Base-by-base conservation (phyloP, 1,284 basidiomycete species). In the Tremellales sp. region DNA sequence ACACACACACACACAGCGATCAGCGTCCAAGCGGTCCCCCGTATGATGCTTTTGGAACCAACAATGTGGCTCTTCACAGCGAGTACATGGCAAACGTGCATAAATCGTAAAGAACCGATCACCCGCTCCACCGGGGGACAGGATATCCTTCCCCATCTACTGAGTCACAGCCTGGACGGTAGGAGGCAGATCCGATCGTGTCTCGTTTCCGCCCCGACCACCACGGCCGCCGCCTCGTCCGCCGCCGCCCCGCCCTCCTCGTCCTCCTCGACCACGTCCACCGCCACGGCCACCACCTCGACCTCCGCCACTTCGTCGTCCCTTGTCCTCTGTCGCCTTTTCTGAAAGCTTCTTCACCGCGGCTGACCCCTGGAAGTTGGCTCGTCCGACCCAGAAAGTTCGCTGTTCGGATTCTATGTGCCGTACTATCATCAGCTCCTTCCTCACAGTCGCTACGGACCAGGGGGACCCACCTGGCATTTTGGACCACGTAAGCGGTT, bases 311-410 rank as follows among this genome's bases (percentile, higher is more conserved):
- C 75, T 81, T 49, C 79, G 79, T 25, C 85, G 66, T 22, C 78
- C 75, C 49, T 82, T 79, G 62, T 80, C 26, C 58, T 43, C 14
- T 64, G 48, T 10, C 64, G 63, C 19, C 59, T 85, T 77, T 47
- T 86, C 44, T 84, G 22, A 78, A 33, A 86, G 73, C 22, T 76
- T 74, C 62, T 83, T 61, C 43, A 74, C 65, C 29, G 76, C 70
- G 47, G 69, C 68, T 38, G 69, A 68, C 12, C 73, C 78, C 47
- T 77, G 73, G 68, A 73, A 79, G 56, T 76, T 79, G 57, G 81
- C 81, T 18, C 84, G 82, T 9, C 82, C 78, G 57, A 90, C 85
- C 61, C 84, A 84, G 68, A 87, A 85, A 58, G 83, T 84, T 44
- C 91, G 78, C 36, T 87, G 84, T 36, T 79, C 81, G 78, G 88